Percentiles rank a stretch among this genome's conserved stretches.
Conservation (phyloP, 2,329 filamentous ascomycete genomes). For the Fusarium fracticaudum region DNA sequence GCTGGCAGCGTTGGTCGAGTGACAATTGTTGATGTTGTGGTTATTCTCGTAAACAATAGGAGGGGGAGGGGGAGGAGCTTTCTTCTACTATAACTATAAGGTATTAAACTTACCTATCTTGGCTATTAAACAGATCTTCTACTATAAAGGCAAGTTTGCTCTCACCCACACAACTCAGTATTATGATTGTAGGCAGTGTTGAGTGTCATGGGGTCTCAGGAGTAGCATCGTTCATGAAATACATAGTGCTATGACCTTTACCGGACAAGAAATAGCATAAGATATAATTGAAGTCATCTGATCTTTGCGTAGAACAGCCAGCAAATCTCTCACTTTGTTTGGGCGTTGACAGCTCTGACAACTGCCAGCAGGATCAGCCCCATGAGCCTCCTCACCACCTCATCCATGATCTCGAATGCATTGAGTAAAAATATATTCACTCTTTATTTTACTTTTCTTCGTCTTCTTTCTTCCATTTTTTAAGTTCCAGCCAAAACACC, state of each 20-base stretch:
- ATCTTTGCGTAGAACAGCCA: background rate
- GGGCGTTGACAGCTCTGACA: background rate
- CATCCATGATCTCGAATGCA: background rate
- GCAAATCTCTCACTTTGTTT: constrained; percentile 3
- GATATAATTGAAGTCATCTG: background rate
- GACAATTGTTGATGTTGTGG: background rate
- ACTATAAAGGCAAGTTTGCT: too few relatives aligned
- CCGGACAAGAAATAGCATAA: background rate
- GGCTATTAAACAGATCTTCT: background rate
- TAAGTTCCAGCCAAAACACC: background rate
- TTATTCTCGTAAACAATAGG: background rate
- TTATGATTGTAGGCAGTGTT: background rate
- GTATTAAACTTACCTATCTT: background rate
- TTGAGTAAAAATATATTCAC: background rate
- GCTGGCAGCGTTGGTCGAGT: background rate
- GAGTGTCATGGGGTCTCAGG: background rate
- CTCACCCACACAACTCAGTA: background rate
- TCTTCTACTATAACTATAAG: background rate
- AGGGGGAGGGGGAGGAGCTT: background rate
- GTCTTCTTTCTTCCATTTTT: background rate
- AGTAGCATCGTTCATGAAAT: background rate
- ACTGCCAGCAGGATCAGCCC: background rate
- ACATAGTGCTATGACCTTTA: background rate
- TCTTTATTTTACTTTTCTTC: background rate
- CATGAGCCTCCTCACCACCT: background rate